Percentiles rank a stretch among this genome's conserved stretches.
These are phyloP conservation scores for Primulina tabacum DNA, from an alignment of 257 asterid species.

Conservation along the genomic window DNA sequence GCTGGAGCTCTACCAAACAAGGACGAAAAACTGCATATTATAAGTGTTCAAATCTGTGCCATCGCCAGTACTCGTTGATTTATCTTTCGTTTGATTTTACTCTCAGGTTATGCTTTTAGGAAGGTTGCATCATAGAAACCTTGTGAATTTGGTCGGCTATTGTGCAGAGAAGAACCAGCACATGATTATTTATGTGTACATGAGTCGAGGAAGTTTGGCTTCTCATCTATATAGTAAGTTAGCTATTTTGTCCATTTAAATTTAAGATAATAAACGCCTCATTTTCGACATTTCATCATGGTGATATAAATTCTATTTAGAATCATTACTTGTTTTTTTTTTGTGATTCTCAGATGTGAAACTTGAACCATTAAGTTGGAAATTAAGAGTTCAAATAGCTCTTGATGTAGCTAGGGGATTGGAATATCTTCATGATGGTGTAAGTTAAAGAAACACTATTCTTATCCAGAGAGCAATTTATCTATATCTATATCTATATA, in stretches of 20 bases:
- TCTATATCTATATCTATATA: too few species aligned
- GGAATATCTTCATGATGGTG: slow-evolving; percentile 99
- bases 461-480: slow-evolving; percentile 12
- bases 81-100: slow-evolving; percentile 19
- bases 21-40: neutral
- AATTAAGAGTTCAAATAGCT: slow-evolving; percentile 75
- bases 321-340: slow-evolving; percentile 11
- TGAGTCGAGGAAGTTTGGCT: slow-evolving; percentile 93
- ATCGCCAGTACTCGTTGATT: neutral
- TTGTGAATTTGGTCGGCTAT: slow-evolving; percentile 92
- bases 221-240: slow-evolving; percentile 85
- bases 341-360: slow-evolving; percentile 47
- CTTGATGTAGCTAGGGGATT: slow-evolving; percentile 95
- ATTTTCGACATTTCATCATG: neutral
- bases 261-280: neutral
- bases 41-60: neutral
- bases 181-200: slow-evolving; percentile 85
- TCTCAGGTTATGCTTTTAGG: slow-evolving; percentile 83
- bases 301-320: neutral
- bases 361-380: slow-evolving; percentile 66
- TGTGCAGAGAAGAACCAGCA: slow-evolving; percentile 92
- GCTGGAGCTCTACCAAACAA: too few species aligned
- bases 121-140: slow-evolving; percentile 94
- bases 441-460: slow-evolving; percentile 34
- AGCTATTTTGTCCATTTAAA: neutral